Evolutionary conservation across 345 rosid genomes (phyloP), one percentile per base, ranked within the genome.

Genomic region (Geranium rotundifolium): DNA sequence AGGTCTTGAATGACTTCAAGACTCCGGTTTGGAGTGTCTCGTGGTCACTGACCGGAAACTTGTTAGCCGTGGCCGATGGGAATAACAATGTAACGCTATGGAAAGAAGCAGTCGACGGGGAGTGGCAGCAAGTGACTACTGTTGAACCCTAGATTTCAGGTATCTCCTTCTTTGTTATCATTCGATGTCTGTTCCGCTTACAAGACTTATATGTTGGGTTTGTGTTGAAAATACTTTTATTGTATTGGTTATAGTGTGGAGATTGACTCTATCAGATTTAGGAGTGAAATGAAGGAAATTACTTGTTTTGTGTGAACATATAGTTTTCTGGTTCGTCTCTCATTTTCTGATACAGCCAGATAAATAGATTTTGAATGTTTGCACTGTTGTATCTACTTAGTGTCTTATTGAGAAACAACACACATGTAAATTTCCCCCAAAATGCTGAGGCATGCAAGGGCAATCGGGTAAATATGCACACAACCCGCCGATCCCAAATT

Each of bases 61-160:
- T 84, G 59, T 62, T 84, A 71, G 83, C 86, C 3, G 81, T 81
- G 7, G 84, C 89, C 1, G 84, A 84, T 57, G 89, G 82, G 55
- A 77, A 67, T 69, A 84, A 72, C 70, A 79, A 69, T 9, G 81
- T 84, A 4, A 81, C 86, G 0, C 56, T 84, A 59, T 84, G 89
- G 89, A 84, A 84, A 69, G 89, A 84, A 73, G 74, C 72, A 19
- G 81, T 71, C 23, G 84, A 84, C 66, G 84, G 84, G 31, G 82
- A 77, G 62, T 84, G 89, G 89, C 80, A 81, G 58, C 79, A 84
- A 76, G 81, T 77, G 54, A 73, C 67, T 29, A 65, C 78, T n/a
- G 72, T 80, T 61, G 86, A 81, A 61, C 78, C 83, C 16, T 82
- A 66, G 63, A 62, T 61, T 59, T 59, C 29, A 68, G 69, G 49